Evolutionary conservation across 192 early-diverging fungal species (phyloP), one percentile per base, ranked within the genome.

Genomic region (Umbelopsis vinacea): DNA sequence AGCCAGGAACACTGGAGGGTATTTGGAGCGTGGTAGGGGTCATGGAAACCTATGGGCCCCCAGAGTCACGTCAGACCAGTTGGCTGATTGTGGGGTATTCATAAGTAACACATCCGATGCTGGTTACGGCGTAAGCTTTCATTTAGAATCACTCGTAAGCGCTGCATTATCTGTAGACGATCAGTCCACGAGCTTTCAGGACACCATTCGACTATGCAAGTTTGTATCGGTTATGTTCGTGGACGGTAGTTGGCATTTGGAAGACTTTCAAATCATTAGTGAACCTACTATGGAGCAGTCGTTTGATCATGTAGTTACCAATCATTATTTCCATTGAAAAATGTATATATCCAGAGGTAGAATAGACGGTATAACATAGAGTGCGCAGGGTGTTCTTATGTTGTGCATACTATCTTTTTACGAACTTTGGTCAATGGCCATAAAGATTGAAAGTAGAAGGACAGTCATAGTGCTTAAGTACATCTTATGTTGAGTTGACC

Each of bases 201-300:
- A 54, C 23, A 26, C 53, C 26, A 22, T 54, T 26, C 19, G 53
- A 24, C 23, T 54, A 22, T 14, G 53, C 1, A 26, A 54, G 6
- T 54, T 54, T 14, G 53, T 54, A 14, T 54, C 53, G 23, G 14
- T 54, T 26, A 22, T 26, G 14, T 26, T 10, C 3, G 22, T 22
- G n/a, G 53, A 54, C 14, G 23, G 23, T 14, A 54, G 23, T 2
- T 54, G 53, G 53, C 53, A 54, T 54, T 54, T 54, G n/a, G 53
- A 54, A 24, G 53, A 54, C 14, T 54, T 54, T 22, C 6, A 26
- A 10, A 22, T 22, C 4, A 14, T 54, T 24, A 54, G 21, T 24
- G 26, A 26, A 2, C 22, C n/a, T 14, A 26, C 12, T 54, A 26
- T 54, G 23, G 23, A 22, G 4, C 53, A 54, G 23, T 11, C 22